A percentile compares a stretch with the other conserved stretches of the same genome.
phyloP scores from a whole-genome alignment of 208 protist species.

The Crithidia expoeki region DNA sequence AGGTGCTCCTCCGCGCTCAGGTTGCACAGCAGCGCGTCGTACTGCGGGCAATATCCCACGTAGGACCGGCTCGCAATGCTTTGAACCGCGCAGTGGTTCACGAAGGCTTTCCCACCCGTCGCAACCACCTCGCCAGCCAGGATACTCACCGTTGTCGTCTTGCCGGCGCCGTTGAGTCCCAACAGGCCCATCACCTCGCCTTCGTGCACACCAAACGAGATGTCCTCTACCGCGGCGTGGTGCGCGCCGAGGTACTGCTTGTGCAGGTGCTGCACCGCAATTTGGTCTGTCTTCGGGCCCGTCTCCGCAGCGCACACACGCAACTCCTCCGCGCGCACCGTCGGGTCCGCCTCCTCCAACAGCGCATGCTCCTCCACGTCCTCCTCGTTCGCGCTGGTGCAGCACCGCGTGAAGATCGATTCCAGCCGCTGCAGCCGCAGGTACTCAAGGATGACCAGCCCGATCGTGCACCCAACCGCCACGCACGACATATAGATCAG shows the following conservation, averaged over 20 bases:
- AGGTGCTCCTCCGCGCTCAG: constrained; percentile 94
- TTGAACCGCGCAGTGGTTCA: constrained; percentile 60
- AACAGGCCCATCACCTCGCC: constrained; percentile 88
- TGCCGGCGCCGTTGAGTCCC: constrained; percentile 93
- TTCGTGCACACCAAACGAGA: constrained; percentile 73
- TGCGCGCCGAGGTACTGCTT: constrained; percentile 52
- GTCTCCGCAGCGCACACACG: constrained; percentile 43
- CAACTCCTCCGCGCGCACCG: constrained; percentile 50
- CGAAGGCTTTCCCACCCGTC: constrained; percentile 69
- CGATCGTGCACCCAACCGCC: constrained; percentile 49
- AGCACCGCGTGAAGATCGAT: constrained; percentile 17
- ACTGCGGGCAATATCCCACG: constrained; percentile 96
- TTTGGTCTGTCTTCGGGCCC: constrained; percentile 49
- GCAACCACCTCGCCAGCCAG: constrained; percentile 76
- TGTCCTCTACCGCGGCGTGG: constrained; percentile 57
- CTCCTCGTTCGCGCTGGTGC: constrained; percentile 27
- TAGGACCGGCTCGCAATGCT: constrained; percentile 40
- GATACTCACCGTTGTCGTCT: constrained; percentile 89
- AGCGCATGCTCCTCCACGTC: constrained; percentile 24
- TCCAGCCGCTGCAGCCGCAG: constrained; percentile 42
- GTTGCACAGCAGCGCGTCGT: constrained; percentile 92
- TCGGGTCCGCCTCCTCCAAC: constrained; percentile 29
- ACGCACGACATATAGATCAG: constrained; percentile 81
- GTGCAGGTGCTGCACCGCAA: constrained; percentile 71
- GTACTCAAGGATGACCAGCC: constrained; percentile 67